Evolutionary conservation across 352 stramenopile genomes (phyloP).

Genomic region (Phytophthora constricta): DNA sequence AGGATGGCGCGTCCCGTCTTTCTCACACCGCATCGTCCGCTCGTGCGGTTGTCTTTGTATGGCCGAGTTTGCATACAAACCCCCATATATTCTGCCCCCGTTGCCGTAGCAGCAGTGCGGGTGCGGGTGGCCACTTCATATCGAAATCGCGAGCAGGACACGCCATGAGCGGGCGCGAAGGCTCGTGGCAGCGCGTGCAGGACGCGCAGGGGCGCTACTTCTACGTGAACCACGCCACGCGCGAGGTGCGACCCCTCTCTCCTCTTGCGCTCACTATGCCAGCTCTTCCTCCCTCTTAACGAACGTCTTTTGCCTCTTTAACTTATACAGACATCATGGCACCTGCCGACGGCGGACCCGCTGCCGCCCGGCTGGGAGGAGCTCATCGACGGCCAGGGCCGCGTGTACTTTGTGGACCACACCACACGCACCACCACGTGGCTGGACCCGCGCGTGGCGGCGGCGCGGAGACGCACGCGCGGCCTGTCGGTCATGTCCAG

Average conservation of each 20-base stretch:
- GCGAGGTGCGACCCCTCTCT: constrained; percentile 66
- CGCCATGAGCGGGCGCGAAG: constrained; percentile 44
- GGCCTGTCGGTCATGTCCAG: constrained; percentile 25
- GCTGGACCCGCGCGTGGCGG: constrained; percentile 76
- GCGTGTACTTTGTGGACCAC: constrained; percentile 88
- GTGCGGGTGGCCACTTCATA: constrained; percentile 4
- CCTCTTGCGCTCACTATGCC: neutral
- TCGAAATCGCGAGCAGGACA: constrained; percentile 17
- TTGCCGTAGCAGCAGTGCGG: too few relatives aligned
- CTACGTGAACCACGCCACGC: constrained; percentile 86
- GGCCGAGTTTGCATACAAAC: neutral
- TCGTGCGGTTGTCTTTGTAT: constrained; percentile 9
- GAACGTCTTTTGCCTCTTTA: too few relatives aligned
- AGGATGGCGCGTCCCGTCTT: neutral
- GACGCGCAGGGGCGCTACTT: constrained; percentile 86
- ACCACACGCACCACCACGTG: constrained; percentile 78
- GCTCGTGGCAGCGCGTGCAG: constrained; percentile 79
- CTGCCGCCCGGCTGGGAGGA: constrained; percentile 83
- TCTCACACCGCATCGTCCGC: constrained; percentile 9
- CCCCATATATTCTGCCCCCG: neutral
- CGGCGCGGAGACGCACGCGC: constrained; percentile 19
- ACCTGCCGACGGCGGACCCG: constrained; percentile 69
- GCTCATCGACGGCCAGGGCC: constrained; percentile 72
- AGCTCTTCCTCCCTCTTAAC: neutral
- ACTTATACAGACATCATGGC: constrained; percentile 84